phyloP scores from a whole-genome alignment of 805 yeast species.

The Yarrowia sp. region DNA sequence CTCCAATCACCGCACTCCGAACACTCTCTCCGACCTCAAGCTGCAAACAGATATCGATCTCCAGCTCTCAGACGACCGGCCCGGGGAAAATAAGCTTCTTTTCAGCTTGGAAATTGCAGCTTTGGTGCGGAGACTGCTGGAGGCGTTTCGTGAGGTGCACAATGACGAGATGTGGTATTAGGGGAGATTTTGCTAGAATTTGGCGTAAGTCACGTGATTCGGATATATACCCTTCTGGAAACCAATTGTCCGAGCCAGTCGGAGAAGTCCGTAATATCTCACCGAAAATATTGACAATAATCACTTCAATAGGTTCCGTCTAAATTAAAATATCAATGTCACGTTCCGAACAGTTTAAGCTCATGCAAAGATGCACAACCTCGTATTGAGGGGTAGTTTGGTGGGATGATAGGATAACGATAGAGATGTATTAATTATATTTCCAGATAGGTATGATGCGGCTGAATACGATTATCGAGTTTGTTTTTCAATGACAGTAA shows the following conservation, averaged over 20 bases:
- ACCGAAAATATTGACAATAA: too few species aligned
- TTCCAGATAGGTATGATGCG: too few species aligned
- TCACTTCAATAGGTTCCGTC: too few species aligned
- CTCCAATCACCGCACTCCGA: not conserved
- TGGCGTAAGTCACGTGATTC: too few species aligned
- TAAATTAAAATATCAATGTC: not conserved
- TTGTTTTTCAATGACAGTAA: too few species aligned
- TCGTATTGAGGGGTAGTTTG: not conserved
- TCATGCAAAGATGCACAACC: not conserved
- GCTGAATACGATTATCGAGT: too few species aligned
- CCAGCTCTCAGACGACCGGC: conserved; percentile 6
- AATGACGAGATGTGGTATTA: not conserved
- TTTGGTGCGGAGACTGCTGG: too few species aligned
- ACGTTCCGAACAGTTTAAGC: not conserved
- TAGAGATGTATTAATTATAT: not conserved
- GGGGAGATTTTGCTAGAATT: not conserved
- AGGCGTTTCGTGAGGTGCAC: too few species aligned
- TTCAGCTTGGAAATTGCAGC: not conserved
- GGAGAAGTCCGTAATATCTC: too few species aligned
- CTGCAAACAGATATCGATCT: not conserved
- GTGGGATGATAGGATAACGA: too few species aligned
- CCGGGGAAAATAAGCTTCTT: conserved; percentile 12
- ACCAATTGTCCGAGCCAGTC: too few species aligned
- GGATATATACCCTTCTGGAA: too few species aligned
- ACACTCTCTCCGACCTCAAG: not conserved